Evolutionary conservation across 192 early-diverging fungal genomes (phyloP).

Genomic region (Mortierella claussenii): DNA sequence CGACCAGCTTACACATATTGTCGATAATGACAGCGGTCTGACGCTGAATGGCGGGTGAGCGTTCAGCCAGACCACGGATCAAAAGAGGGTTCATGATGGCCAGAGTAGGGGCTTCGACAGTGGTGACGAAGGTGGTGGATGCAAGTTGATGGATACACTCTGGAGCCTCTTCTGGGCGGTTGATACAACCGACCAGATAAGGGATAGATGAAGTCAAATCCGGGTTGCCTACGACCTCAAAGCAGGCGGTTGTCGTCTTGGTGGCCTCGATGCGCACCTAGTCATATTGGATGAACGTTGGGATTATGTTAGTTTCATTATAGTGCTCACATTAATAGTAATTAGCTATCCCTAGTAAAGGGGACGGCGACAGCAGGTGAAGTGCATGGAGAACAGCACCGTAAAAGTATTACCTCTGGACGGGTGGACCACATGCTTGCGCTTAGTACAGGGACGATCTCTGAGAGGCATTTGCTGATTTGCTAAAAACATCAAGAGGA

Average conservation of each 20-base stretch:
- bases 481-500: conserved; percentile 19
- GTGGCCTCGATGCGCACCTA: conserved; percentile 63
- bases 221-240: conserved; percentile 78
- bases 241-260: conserved; percentile 70
- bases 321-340: too few species aligned
- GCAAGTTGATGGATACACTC: conserved; percentile 81
- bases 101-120: conserved; percentile 78
- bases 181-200: conserved; percentile 77
- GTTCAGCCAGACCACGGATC: conserved; percentile 73
- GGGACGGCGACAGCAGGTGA: neutral
- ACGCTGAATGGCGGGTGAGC: conserved; percentile 75
- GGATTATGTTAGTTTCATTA: too few species aligned
- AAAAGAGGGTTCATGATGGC: conserved; percentile 84
- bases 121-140: conserved; percentile 82
- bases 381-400: neutral
- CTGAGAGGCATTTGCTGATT: conserved; percentile 59
- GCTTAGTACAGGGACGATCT: conserved; percentile 78
- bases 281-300: too few species aligned
- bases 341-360: too few species aligned
- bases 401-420: conserved; percentile 66
- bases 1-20: conserved; percentile 92
- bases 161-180: conserved; percentile 80
- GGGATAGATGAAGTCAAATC: conserved; percentile 81
- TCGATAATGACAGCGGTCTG: conserved; percentile 84
- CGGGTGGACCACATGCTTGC: conserved; percentile 87